Base-by-base conservation (phyloP, 2,329 filamentous ascomycete species). In the Penicillium decumbens region DNA sequence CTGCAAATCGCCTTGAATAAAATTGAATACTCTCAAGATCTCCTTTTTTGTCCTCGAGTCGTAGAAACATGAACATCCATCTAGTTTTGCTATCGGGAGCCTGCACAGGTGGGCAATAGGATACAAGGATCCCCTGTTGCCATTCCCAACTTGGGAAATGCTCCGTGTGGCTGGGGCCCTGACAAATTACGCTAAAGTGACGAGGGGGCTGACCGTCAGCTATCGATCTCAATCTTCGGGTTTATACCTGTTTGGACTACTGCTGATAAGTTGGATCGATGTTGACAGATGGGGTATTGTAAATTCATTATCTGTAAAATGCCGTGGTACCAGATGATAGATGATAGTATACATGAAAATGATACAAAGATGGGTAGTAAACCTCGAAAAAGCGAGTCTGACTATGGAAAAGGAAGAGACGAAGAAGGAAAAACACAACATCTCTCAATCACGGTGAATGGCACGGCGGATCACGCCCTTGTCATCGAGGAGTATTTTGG, bases 381-480 rank as follows among this genome's bases (percentile, higher is more conserved):
- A 18, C 15, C 13, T 13, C 30, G 27, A 9, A 29, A 8, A 29
- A 9, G 8, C 27, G 27, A 29, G 27, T 29, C 9, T 20, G 33
- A 35, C 3, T 20, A 35, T 35, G 15, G 18, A 10, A 23, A 5
- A 37, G 6, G 32, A 1, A 10, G 1, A 12, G 4, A 29, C 28
- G 10, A 10, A 4, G 6, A 6, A 5, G 28, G 4, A 27, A 6
- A 8, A 37, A 37, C 8, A 3, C 1, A 23, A 2, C 32, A 12
- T 12, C 10, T 29, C 28, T 39, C 35, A 25, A 3, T 43, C 28
- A 50, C 50, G 49, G 20, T 52, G 43, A 12, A 46, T 51, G 9
- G 53, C 47, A 4, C 60, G 61, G 23, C 58, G 56, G 41, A 69
- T 62, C 9, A 71, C 62, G 2, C 69, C 69, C 18, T 63, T 64